phyloP scores from a whole-genome alignment of 768 basidiomycete species.

The Leccinum pellstonianum region DNA sequence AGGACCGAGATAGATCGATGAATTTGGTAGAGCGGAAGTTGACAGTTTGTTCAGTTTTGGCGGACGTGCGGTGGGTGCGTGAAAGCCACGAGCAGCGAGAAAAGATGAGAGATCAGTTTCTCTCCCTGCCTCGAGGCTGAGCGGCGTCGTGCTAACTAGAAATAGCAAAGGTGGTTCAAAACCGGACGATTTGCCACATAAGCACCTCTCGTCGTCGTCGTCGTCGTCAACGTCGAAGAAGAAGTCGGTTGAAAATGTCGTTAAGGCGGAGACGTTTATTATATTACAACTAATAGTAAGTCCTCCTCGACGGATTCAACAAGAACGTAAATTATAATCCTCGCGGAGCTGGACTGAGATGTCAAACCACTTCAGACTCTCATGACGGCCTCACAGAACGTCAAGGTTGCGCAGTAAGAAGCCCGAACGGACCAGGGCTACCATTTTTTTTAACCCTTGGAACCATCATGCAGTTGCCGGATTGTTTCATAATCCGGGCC shows the following conservation, averaged over 20 bases:
- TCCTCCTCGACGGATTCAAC: not conserved
- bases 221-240: slow-evolving; percentile 11
- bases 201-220: not conserved
- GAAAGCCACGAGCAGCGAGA: slow-evolving; percentile 35
- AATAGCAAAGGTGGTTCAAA: slow-evolving; percentile 18
- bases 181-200: slow-evolving; percentile 9
- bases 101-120: slow-evolving; percentile 27
- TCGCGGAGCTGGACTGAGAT: slow-evolving; percentile 7
- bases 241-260: slow-evolving; percentile 17
- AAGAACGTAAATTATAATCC: not conserved
- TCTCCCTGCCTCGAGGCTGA: slow-evolving; percentile 32
- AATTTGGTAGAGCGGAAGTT: slow-evolving; percentile 32
- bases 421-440: not conserved
- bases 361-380: slow-evolving; percentile 6
- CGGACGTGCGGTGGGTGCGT: slow-evolving; percentile 36
- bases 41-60: slow-evolving; percentile 30
- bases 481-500: not conserved
- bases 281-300: not conserved
- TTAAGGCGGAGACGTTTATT: slow-evolving; percentile 25
- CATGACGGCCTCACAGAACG: not conserved
- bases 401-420: slow-evolving; percentile 15
- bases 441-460: not conserved
- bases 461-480: not conserved
- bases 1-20: slow-evolving; percentile 29
- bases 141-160: slow-evolving; percentile 19